Conservation (phyloP, 225 moss, liverwort and hornwort species). For the Ulota crispa region DNA sequence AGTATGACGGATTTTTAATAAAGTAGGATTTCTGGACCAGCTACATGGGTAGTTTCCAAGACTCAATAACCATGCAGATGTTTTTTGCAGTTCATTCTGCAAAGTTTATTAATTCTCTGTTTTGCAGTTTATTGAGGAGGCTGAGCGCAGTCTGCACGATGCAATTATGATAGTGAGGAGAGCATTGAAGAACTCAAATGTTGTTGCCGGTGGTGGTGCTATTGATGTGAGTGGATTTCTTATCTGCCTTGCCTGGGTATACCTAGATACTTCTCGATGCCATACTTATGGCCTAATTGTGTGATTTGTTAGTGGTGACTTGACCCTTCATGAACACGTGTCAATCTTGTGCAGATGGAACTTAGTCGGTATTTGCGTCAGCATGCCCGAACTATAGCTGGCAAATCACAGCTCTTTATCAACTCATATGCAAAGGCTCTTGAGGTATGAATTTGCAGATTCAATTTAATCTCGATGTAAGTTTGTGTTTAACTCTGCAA, state of each 20-base stretch:
- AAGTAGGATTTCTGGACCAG: background rate
- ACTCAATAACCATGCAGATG: background rate
- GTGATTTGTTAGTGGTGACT: background rate
- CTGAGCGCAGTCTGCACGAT: conserved; percentile 97
- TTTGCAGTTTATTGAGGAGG: conserved; percentile 94
- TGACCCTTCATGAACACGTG: background rate
- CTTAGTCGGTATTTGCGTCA: conserved; percentile 85
- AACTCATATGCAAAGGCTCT: conserved; percentile 96
- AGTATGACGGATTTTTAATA: background rate
- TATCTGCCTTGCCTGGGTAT: background rate
- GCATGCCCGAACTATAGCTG: conserved; percentile 90
- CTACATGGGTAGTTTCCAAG: background rate
- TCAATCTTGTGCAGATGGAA: conserved; percentile 68
- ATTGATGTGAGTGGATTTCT: conserved; percentile 74
- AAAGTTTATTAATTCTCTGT: background rate
- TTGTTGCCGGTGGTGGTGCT: conserved; percentile 96
- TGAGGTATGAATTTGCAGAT: conserved; percentile 54
- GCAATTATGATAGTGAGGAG: conserved; percentile 99
- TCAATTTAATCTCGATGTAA: background rate
- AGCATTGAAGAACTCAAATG: conserved; percentile 93
- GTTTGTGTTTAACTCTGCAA: background rate
- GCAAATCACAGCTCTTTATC: conserved; percentile 93
- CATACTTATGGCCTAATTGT: background rate
- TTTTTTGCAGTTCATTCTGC: background rate
- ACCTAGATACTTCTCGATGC: background rate